Evolutionary conservation across 805 yeast species (phyloP).

Genomic region (Metschnikowia cubensis): DNA sequence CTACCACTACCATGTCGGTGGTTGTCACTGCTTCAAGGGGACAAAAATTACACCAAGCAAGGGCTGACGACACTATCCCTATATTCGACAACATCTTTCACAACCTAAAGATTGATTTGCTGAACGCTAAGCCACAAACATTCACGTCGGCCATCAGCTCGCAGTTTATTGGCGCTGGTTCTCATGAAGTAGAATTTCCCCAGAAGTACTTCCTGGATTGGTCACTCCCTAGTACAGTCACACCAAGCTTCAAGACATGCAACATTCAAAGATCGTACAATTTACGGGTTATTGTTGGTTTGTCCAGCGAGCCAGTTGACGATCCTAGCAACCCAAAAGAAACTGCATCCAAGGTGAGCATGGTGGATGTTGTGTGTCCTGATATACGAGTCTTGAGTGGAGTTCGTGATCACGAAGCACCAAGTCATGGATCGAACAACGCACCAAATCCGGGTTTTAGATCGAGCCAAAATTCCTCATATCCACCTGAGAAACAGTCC

Average conservation of each 20-base stretch:
- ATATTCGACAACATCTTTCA: slow-evolving; percentile 32
- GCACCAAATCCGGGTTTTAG: background rate
- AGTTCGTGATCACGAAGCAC: slow-evolving; percentile 17
- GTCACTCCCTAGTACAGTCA: slow-evolving; percentile 42
- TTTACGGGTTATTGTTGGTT: slow-evolving; percentile 30
- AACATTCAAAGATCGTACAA: slow-evolving; percentile 47
- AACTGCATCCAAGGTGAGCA: slow-evolving; percentile 19
- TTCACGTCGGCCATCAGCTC: slow-evolving; percentile 22
- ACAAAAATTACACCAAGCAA: slow-evolving; percentile 25
- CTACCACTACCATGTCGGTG: slow-evolving; percentile 25
- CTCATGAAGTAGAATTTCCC: slow-evolving; percentile 46
- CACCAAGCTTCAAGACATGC: slow-evolving; percentile 56
- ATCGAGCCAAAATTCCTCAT: slow-evolving; percentile 9
- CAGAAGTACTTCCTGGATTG: slow-evolving; percentile 35
- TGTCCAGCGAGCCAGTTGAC: slow-evolving; percentile 19
- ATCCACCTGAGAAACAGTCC: slow-evolving; percentile 3
- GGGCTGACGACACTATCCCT: slow-evolving; percentile 21
- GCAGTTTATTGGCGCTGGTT: slow-evolving; percentile 8
- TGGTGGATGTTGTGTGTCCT: slow-evolving; percentile 29
- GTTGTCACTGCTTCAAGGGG: slow-evolving; percentile 19
- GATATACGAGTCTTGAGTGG: slow-evolving; percentile 36
- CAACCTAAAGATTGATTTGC: slow-evolving; percentile 39
- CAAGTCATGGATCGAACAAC: background rate
- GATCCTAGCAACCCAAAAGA: slow-evolving; percentile 18
- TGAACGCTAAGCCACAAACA: slow-evolving; percentile 26